Conservation (phyloP, 163 green algal genomes). For the Volvox carteri region DNA sequence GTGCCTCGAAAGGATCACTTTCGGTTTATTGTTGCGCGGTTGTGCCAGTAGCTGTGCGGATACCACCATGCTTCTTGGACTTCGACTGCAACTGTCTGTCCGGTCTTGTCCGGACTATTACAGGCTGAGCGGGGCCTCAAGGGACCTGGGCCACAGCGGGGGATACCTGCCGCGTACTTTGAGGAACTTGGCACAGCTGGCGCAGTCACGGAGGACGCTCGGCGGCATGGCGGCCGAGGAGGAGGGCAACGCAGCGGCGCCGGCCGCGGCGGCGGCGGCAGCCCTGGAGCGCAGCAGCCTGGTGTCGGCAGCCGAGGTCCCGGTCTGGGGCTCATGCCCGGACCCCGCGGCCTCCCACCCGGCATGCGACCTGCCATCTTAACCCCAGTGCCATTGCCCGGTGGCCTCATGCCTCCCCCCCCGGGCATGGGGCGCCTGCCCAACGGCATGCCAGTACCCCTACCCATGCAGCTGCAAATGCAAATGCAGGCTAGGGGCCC, state of each 20-base stretch:
- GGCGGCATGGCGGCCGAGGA: neutral
- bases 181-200: constrained; percentile 34
- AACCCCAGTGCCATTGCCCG: neutral
- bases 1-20: no score
- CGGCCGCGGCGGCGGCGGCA: neutral
- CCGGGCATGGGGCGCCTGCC: neutral
- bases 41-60: no score
- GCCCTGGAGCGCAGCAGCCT: neutral
- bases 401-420: constrained; percentile 6
- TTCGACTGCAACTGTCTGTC: no score
- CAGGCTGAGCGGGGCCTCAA: neutral
- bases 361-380: neutral
- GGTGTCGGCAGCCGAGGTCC: neutral
- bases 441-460: constrained; percentile 20
- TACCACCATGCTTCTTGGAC: no score
- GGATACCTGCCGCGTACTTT: constrained; percentile 43
- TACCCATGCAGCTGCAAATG: constrained; percentile 9
- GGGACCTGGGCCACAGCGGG: constrained; percentile 1
- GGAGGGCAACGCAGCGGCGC: neutral
- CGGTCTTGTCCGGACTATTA: no score
- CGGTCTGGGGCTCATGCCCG: neutral
- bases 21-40: no score
- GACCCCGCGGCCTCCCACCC: neutral
- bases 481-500: neutral
- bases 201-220: neutral